Evolutionary conservation across 73 alveolate genomes (phyloP), one percentile per base, ranked within the genome.

Genomic region (Tetrahymena borealis): DNA sequence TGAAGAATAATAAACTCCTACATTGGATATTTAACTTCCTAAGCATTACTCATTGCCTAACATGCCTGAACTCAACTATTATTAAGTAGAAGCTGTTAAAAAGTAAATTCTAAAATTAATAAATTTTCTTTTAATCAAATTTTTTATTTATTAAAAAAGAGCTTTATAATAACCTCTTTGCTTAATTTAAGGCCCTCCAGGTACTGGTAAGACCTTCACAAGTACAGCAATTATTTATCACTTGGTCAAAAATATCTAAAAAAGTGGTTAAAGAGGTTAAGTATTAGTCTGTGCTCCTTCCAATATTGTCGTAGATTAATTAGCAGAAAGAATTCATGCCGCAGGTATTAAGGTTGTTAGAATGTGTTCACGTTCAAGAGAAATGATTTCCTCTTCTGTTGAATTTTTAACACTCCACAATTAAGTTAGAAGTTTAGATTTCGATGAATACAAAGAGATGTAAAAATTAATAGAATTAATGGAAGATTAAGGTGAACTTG

Each of bases 101-200:
- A 97, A 97, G 94, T 60, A 60, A 60, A 60, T 4, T 3, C 2
- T 18, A 24, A 24, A 20, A 15, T 60, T n/a, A 13, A 13, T 60
- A 3, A n/a, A 5, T 60, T 18, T 9, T 9, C 12, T 9, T 39
- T 9, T 20, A 60, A 28, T 60, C 28, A 24, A 2, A n/a, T 9
- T 20, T 20, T 60, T 98, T n/a, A 2, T 60, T 13, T 60, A 3
- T 60, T 15, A 7, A 3, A 13, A 18, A 11, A 60, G 85, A 18
- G 95, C 98, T 79, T 77, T 98, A 85, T 90, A 96, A 42, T 90
- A 98, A 6, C 99, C 99, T 3, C 93, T 99, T 38, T 98, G 99
- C 96, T 97, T 99, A 93, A 99, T 99, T 91, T 98, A 99, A 96
- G 99, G 99, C 5, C 99, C 99, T 38, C 99, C 99, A 38, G 98